Percentiles rank a stretch among this genome's conserved stretches.
phyloP scores from a whole-genome alignment of 495 filamentous ascomycete genomes.

The Astrothelium subdiscretum region DNA sequence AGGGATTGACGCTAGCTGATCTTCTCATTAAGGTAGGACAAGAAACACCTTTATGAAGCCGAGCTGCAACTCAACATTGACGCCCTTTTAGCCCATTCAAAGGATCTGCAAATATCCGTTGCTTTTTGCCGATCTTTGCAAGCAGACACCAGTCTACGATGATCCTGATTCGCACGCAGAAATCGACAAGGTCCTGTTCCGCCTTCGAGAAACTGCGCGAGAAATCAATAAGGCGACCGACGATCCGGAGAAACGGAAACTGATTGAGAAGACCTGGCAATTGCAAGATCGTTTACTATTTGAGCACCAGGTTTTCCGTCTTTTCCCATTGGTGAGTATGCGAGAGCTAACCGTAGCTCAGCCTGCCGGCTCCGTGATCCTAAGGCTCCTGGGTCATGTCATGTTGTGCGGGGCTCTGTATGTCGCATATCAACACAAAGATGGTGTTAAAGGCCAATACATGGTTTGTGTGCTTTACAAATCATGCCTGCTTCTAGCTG shows the following conservation, averaged over 20 bases:
- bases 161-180: conserved; percentile 70
- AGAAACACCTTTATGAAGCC: not conserved
- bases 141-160: conserved; percentile 70
- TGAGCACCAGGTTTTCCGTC: conserved; percentile 47
- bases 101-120: conserved; percentile 87
- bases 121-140: conserved; percentile 70
- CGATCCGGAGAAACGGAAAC: conserved; percentile 25
- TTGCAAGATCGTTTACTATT: conserved; percentile 69
- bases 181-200: conserved; percentile 60
- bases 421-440: conserved; percentile 64
- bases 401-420: conserved; percentile 78
- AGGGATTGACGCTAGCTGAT: conserved; percentile 69
- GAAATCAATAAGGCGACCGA: conserved; percentile 68
- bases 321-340: not conserved
- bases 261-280: conserved; percentile 61
- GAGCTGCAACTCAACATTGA: not conserved
- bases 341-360: conserved; percentile 5
- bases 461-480: conserved; percentile 81
- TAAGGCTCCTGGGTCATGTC: conserved; percentile 71
- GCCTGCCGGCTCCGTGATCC: conserved; percentile 27
- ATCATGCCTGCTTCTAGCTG: conserved; percentile 68
- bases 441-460: conserved; percentile 60
- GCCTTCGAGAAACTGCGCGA: conserved; percentile 56
- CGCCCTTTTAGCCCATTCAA: conserved; percentile 66
- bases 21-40: conserved; percentile 73